Percentiles rank a stretch among this genome's conserved stretches.
These are phyloP conservation scores for Fusarium kyushuense DNA, from an alignment of 2,329 filamentous ascomycete genomes.

Conservation along the genomic window DNA sequence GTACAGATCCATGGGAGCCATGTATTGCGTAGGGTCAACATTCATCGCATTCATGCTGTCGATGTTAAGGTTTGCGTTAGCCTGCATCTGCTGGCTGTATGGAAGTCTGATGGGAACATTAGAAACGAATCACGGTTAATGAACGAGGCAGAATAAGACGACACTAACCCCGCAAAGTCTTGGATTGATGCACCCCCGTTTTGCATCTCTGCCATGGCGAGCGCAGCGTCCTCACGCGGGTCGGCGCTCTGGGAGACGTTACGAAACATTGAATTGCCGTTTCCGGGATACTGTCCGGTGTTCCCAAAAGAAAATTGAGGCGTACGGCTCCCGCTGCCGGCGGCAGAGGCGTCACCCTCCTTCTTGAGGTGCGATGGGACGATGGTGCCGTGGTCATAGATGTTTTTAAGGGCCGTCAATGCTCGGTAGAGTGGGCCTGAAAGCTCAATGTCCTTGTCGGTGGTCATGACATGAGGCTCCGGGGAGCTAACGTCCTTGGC, in stretches of 20 bases:
- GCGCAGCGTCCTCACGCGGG: constrained; percentile 70
- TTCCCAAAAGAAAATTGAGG: constrained; percentile 52
- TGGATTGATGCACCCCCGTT: constrained; percentile 62
- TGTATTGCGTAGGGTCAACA: constrained; percentile 68
- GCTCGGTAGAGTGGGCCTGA: constrained; percentile 72
- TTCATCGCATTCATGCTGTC: constrained; percentile 63
- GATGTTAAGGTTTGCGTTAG: constrained; percentile 51
- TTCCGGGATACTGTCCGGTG: constrained; percentile 40
- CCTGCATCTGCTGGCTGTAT: constrained; percentile 55
- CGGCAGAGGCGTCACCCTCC: constrained; percentile 61
- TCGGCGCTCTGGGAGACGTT: constrained; percentile 55
- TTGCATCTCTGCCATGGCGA: constrained; percentile 75
- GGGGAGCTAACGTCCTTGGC: constrained; percentile 70
- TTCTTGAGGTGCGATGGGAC: constrained; percentile 63
- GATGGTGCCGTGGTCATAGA: constrained; percentile 73
- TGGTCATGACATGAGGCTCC: constrained; percentile 64
- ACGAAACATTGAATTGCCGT: constrained; percentile 46
- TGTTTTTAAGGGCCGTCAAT: constrained; percentile 71
- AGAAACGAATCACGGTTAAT: constrained; percentile 20
- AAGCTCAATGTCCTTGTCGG: constrained; percentile 71
- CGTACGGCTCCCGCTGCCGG: constrained; percentile 61
- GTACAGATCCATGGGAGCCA: constrained; percentile 76
- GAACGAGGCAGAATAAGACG: background rate
- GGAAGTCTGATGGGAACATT: constrained; percentile 50
- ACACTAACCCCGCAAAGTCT: constrained; percentile 59